A percentile compares a stretch with the other conserved stretches of the same genome.
phyloP scores from a whole-genome alignment of 1,139 yeast genomes.

The Taphrina pruni region DNA sequence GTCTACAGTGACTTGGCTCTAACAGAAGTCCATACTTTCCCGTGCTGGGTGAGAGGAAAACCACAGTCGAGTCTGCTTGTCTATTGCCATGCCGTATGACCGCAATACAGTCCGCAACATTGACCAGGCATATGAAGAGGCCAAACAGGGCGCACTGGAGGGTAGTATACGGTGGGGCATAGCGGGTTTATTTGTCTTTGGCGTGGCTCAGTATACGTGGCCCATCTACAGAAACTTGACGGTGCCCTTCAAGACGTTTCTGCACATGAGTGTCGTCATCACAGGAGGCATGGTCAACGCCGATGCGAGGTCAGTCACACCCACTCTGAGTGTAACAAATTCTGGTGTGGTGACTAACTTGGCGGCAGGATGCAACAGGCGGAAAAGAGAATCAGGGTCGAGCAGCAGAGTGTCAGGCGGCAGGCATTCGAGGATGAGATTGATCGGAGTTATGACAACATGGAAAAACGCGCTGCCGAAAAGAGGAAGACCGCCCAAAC shows the following conservation, averaged over 20 bases:
- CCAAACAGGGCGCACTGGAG: constrained; percentile 33
- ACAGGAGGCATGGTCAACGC: constrained; percentile 40
- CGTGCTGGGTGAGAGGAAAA: no score
- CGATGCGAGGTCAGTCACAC: constrained; percentile 18
- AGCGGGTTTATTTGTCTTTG: constrained; percentile 38
- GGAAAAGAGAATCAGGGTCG: constrained; percentile 31
- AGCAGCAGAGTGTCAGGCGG: constrained; percentile 28
- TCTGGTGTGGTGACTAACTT: no score
- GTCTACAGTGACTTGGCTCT: no score
- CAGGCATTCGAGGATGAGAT: constrained; percentile 40
- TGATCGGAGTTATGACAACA: constrained; percentile 32
- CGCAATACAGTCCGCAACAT: constrained; percentile 33
- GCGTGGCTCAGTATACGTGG: constrained; percentile 38
- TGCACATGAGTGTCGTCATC: constrained; percentile 34
- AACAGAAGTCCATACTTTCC: no score
- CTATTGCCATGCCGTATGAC: constrained; percentile 19
- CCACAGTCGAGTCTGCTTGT: no score
- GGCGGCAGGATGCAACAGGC: constrained; percentile 30
- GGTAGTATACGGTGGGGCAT: constrained; percentile 35
- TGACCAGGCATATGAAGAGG: constrained; percentile 38
- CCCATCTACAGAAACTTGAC: constrained; percentile 38
- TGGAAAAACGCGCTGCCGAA: constrained; percentile 28
- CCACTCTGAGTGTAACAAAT: no score
- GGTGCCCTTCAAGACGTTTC: constrained; percentile 31
- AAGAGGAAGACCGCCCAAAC: constrained; percentile 8